Base-by-base conservation (phyloP, 208 protist species). In the Naegleria gruberi region DNA sequence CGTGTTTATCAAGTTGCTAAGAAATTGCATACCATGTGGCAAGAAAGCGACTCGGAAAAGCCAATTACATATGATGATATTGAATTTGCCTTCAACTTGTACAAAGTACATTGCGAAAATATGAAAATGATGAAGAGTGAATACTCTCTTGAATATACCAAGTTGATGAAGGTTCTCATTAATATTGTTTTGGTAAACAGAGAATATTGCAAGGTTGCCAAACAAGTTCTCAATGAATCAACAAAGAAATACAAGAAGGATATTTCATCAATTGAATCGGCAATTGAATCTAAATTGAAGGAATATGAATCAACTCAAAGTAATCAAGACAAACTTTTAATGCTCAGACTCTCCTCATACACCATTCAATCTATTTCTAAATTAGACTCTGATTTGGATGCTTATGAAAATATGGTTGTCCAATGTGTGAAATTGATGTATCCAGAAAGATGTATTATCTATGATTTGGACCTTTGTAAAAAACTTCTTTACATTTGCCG, bases 381-480 rank as follows among this genome's bases (percentile, higher is more conserved):
- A n/a, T 37, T 77, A n/a, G 8, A n/a, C n/a, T 37, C 7, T 30
- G n/a, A 37, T 77, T 77, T 77, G 30, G 65, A 77, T 77, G 30
- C 65, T 37, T 77, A 37, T 37, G 81, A 84, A 45, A 84, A 84
- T 26, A 84, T 84, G 81, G 44, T 84, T 45, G 81, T 45, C 17
- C 12, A 84, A 84, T 17, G 10, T 45, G 81, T 84, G 12, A 41
- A 45, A 46, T 45, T 84, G 17, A 84, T 84, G 41, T 45, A 84
- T 45, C 30, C 17, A 45, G 41, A 84, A 41, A 41, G 42, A 41
- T 42, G 34, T 84, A 45, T 30, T 7, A 84, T 84, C 44, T 84
- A 84, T 84, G 42, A 84, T 84, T 44, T 84, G 81, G 81, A 84
- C 2, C 5, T 45, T 2, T 84, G 81, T 45, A 84, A 84, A 43